Evolutionary conservation across 1,284 basidiomycete species (phyloP), one percentile per base, ranked within the genome.

Genomic region (Rhodotorula sp.): DNA sequence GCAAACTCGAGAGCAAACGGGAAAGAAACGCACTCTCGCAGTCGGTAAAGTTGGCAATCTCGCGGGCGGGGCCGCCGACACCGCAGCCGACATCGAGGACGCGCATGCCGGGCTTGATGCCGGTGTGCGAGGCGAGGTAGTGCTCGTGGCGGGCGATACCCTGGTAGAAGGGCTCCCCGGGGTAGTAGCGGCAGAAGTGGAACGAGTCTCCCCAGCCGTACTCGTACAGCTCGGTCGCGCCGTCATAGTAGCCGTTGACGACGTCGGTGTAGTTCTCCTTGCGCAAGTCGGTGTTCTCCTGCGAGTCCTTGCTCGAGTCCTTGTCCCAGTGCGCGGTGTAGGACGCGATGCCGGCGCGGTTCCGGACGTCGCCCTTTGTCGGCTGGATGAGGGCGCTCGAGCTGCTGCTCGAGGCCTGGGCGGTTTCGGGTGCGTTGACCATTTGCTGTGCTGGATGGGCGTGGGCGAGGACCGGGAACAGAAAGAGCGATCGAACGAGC

Each of bases 51-150:
- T 88, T 87, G 5, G 93, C 91, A 79, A 99, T 99, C 83, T 96
- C 93, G 59, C 96, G 88, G 5, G 96, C 96, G 47, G 96, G 96
- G 0, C 97, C 96, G 73, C 97, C 97, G 68, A 99, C 92, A 81
- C 96, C 96, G 81, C 97, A 99, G 2, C 96, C 96, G 71, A 99
- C 95, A 81, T 99, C 96, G 71, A 99, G 89, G 47, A 99, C 95
- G 60, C 90, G 88, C 94, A 97, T 97, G 57, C 92, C 92, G 10
- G 92, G 89, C 71, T 88, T 88, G 76, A 94, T 84, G 62, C 83
- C 81, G 88, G 96, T 93, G 80, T 92, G 87, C 10, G 89, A 84
- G 18, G 95, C 89, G 74, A 99, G 92, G 85, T 96, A 99, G 84
- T 99, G 96, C 84, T 99, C 96, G 81, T 99, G 71, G 66, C 97